Evolutionary conservation across 345 rosid species (phyloP), one percentile per base, ranked within the genome.

Genomic region (Passiflora organensis): DNA sequence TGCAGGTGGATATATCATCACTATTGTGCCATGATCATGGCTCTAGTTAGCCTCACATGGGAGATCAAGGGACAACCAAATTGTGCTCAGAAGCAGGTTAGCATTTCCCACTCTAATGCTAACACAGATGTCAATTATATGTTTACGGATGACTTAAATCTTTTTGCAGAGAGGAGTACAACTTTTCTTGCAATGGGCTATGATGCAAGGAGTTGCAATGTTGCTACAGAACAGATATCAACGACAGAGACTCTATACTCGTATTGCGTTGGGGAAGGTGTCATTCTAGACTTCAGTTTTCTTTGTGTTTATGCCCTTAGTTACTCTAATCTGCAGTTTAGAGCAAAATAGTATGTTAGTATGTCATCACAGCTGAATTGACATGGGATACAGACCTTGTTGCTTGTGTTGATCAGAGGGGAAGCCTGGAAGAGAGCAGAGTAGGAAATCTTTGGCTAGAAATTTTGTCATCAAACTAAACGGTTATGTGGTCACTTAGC

Each of bases 171-270:
- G 95, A 71, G 97, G 99, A 32, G 97, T 89, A n/a, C 82, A 87
- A 71, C 96, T 89, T 44, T 94, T 94, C 80, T 81, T 94, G 65
- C 90, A 86, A 77, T 94, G 97, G 99, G 99, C 99, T 66, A 89
- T 94, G 81, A 75, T 94, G 96, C 99, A 94, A 87, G 99, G 99
- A 62, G 90, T 89, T 45, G 93, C 97, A 20, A 89, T 94, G 99
- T 97, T 94, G 74, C 80, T 94, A 20, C 99, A 89, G 69, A 94
- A 94, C 51, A 77, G 96, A 82, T 94, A 94, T 77, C 99, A 89
- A 63, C 99, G 99, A 53, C 99, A 89, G 67, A 83, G 99, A 72
- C 85, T 94, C 53, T 94, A 94, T 74, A 94, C 99, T 59, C 97
- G 99, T 55, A 89, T 94, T 58, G 97, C 99, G 1, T 59, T 94